Conservation (phyloP, 495 filamentous ascomycete species). For the Penicillium simplicissimum region DNA sequence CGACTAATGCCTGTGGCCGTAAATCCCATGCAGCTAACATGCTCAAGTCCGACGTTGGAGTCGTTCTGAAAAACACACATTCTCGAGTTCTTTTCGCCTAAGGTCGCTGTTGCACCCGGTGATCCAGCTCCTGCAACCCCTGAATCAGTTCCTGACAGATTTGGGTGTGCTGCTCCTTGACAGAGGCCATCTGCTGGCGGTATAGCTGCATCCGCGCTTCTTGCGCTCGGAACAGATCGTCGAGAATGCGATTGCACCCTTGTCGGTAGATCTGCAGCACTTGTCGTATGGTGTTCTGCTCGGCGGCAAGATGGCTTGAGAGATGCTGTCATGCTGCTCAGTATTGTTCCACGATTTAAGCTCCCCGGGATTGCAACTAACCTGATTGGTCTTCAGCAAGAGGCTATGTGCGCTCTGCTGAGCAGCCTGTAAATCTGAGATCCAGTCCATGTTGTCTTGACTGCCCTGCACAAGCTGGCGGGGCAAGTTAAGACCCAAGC, state of each 20-base stretch:
- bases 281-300: constrained; percentile 30
- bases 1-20: constrained; percentile 10
- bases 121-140: constrained; percentile 33
- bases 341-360: not conserved
- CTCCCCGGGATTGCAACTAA: constrained; percentile 12
- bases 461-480: constrained; percentile 6
- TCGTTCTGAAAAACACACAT: constrained; percentile 1
- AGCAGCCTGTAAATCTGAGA: constrained; percentile 25
- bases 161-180: constrained; percentile 36
- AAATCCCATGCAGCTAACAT: not conserved
- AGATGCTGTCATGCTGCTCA: constrained; percentile 24
- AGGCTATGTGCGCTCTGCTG: constrained; percentile 25
- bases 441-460: constrained; percentile 25
- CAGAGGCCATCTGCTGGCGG: constrained; percentile 32
- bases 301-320: constrained; percentile 32
- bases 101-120: constrained; percentile 24
- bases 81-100: not conserved
- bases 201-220: constrained; percentile 35
- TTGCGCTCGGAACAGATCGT: constrained; percentile 35
- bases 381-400: constrained; percentile 29
- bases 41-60: not conserved
- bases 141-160: constrained; percentile 36
- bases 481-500: not conserved
- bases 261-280: constrained; percentile 35
- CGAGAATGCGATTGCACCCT: constrained; percentile 37